A percentile compares a stretch with the other conserved stretches of the same genome.
These are phyloP conservation scores for Suzukiozyma palmioleophila DNA, from an alignment of 1,139 yeast genomes.

Conservation along the genomic window DNA sequence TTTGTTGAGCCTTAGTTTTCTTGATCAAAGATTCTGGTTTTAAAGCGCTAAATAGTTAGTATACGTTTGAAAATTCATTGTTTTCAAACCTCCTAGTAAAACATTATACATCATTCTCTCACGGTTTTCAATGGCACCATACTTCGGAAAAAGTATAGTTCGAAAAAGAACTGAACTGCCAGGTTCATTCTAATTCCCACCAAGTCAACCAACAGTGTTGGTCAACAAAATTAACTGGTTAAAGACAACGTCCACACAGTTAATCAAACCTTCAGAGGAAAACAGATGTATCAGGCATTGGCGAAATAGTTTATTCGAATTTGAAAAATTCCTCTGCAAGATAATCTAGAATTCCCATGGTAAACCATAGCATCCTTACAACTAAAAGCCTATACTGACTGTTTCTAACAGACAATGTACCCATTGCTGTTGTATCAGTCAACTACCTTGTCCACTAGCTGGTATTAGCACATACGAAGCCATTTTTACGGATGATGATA, in stretches of 20 bases:
- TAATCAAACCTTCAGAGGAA: conserved; percentile 37
- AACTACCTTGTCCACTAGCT: background rate
- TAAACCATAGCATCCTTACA: conserved; percentile 7
- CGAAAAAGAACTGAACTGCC: conserved; percentile 41
- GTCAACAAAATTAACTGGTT: background rate
- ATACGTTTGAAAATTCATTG: conserved; percentile 9
- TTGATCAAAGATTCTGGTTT: conserved; percentile 94
- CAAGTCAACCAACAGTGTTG: background rate
- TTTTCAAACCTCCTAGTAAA: conserved; percentile 5
- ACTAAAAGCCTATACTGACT: too few relatives aligned
- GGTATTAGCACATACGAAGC: conserved; percentile 15
- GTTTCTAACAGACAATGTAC: background rate
- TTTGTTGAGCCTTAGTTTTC: conserved; percentile 89
- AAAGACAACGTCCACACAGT: background rate
- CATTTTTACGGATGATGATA: conserved; percentile 4
- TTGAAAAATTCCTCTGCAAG: conserved; percentile 33
- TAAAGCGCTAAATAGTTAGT: conserved; percentile 45
- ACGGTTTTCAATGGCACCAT: background rate
- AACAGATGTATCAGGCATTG: conserved; percentile 49
- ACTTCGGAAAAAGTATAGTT: background rate
- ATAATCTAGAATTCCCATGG: conserved; percentile 46
- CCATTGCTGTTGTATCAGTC: background rate
- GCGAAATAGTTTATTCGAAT: conserved; percentile 30
- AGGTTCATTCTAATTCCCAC: conserved; percentile 40
- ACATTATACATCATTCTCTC: conserved; percentile 1